A percentile compares a stretch with the other conserved stretches of the same genome.
phyloP scores from a whole-genome alignment of 2,329 filamentous ascomycete species.

The Dothiorella sarmentorum region DNA sequence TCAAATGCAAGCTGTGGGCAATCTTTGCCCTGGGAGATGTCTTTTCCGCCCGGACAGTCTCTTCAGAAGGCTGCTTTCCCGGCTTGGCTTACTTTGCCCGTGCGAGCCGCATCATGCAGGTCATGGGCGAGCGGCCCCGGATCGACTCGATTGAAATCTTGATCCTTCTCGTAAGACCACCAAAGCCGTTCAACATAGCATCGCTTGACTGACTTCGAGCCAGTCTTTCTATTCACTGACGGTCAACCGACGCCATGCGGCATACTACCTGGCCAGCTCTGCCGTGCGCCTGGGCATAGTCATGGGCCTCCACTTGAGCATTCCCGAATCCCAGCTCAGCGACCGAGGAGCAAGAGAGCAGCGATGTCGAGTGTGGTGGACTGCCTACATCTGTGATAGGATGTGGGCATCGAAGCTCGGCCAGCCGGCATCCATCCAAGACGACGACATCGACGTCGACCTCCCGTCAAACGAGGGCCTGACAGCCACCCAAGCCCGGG shows the following conservation, averaged over 20 bases:
- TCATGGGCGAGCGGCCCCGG: conserved; percentile 43
- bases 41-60: conserved; percentile 41
- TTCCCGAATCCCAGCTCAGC: conserved; percentile 39
- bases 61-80: conserved; percentile 38
- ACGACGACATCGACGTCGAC: conserved; percentile 41
- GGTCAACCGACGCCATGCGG: conserved; percentile 46
- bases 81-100: conserved; percentile 45
- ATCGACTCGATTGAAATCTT: conserved; percentile 45
- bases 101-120: conserved; percentile 39
- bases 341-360: conserved; percentile 35
- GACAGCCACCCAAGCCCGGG: conserved; percentile 21
- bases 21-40: conserved; percentile 48
- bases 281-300: conserved; percentile 45
- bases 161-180: conserved; percentile 41
- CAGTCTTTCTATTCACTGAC: conserved; percentile 46
- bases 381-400: conserved; percentile 33
- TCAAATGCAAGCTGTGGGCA: conserved; percentile 43
- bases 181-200: background rate
- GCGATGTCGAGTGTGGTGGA: conserved; percentile 35
- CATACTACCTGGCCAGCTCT: conserved; percentile 44
- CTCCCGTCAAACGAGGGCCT: conserved; percentile 38
- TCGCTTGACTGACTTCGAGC: background rate
- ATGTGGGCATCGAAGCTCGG: conserved; percentile 36
- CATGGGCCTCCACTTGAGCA: conserved; percentile 45
- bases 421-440: conserved; percentile 31